Evolutionary conservation across 495 filamentous ascomycete genomes (phyloP).

Genomic region (Pseudoneurospora amorphoporcata): DNA sequence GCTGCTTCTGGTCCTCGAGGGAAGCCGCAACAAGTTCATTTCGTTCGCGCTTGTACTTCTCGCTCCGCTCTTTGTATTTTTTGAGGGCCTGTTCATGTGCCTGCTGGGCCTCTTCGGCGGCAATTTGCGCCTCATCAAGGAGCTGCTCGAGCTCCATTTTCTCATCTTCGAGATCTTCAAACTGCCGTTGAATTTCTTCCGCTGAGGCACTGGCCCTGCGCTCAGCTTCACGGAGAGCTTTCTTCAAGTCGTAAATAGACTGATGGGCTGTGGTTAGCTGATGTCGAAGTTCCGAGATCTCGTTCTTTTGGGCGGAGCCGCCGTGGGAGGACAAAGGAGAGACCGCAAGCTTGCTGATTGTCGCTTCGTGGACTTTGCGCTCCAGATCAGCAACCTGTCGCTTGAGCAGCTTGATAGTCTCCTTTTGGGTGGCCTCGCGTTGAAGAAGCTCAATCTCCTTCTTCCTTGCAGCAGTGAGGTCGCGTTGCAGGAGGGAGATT

Average conservation of each 20-base stretch:
- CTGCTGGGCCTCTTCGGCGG: conserved; percentile 71
- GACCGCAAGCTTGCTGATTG: conserved; percentile 22
- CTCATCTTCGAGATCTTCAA: conserved; percentile 84
- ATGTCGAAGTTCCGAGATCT: conserved; percentile 50
- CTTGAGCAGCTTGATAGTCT: conserved; percentile 37
- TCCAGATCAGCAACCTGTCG: conserved; percentile 40
- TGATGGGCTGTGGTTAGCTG: conserved; percentile 54
- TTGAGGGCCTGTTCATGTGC: conserved; percentile 63
- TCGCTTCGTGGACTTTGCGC: conserved; percentile 33
- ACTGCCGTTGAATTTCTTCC: conserved; percentile 64
- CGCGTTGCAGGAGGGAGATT: conserved; percentile 46
- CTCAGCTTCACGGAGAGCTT: conserved; percentile 40
- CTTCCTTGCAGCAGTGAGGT: conserved; percentile 51
- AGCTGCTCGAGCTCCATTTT: conserved; percentile 74
- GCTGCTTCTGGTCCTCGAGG: conserved; percentile 15
- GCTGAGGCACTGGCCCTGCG: conserved; percentile 75
- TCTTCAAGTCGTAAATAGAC: conserved; percentile 47
- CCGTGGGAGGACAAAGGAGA: conserved; percentile 22
- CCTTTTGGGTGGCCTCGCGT: conserved; percentile 52
- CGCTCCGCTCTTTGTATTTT: conserved; percentile 43
- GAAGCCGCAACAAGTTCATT: conserved; percentile 21
- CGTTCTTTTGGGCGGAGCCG: conserved; percentile 48
- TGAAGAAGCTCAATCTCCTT: conserved; percentile 53
- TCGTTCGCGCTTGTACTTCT: conserved; percentile 35
- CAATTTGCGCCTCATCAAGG: conserved; percentile 64